Conservation (phyloP, 75 land plant species). For the Chamaecyparis obtusa region DNA sequence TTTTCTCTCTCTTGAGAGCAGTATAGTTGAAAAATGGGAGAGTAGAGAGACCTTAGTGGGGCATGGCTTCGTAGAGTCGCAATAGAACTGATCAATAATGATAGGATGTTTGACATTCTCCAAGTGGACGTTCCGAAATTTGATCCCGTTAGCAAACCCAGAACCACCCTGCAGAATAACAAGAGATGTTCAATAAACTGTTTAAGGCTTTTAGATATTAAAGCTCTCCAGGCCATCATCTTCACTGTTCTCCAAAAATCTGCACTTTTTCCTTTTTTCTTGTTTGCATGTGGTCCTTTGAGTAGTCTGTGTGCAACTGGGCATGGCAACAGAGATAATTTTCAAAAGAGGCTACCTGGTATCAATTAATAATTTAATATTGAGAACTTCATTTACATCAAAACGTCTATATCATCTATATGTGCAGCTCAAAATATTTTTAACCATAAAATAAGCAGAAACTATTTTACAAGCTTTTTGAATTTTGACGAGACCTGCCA, state of each 20-base stretch:
- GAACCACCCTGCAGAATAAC: constrained; percentile 64
- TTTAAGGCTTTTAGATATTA: background rate
- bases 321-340: background rate
- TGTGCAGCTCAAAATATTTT: background rate
- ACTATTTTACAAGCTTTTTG: background rate
- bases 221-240: background rate
- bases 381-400: background rate
- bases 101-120: constrained; percentile 77
- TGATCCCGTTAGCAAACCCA: constrained; percentile 61
- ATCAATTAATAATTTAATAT: background rate
- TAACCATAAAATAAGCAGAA: background rate
- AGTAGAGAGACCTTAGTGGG: constrained; percentile 39
- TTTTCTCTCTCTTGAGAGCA: background rate
- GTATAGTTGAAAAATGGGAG: background rate
- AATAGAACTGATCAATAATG: constrained; percentile 90
- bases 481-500: constrained; percentile 68
- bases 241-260: background rate
- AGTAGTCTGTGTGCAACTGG: background rate
- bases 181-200: background rate
- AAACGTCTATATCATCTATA: background rate
- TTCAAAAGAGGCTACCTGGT: too few relatives aligned
- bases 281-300: background rate
- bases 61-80: constrained; percentile 71
- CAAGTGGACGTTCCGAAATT: constrained; percentile 75
- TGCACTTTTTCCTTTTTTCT: background rate